These are phyloP conservation scores for Amauroascus niger DNA, from an alignment of 2,329 filamentous ascomycete genomes.

Conservation along the genomic window DNA sequence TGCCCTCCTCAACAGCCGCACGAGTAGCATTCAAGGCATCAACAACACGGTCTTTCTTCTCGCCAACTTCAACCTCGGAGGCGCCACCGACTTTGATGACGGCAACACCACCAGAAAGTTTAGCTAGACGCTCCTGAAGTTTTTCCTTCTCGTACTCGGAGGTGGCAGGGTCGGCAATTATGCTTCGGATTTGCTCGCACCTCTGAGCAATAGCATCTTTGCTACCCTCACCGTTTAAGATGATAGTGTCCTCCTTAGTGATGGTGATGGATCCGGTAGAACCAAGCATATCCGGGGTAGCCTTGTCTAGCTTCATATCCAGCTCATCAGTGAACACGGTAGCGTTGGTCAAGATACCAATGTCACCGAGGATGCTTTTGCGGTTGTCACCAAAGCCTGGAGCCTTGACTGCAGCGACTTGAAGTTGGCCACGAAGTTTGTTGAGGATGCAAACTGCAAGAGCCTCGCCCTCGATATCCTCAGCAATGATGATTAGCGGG, in stretches of 20 bases:
- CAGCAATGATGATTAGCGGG: conserved; percentile 94
- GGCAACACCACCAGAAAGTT: conserved; percentile 96
- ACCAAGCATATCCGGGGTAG: conserved; percentile 88
- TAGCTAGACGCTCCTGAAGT: conserved; percentile 97
- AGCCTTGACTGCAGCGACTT: conserved; percentile 97
- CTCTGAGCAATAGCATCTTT: conserved; percentile 90
- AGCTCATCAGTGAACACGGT: conserved; percentile 98
- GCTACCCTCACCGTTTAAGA: conserved; percentile 91
- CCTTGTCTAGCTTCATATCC: conserved; percentile 98
- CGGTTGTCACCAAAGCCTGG: conserved; percentile 99
- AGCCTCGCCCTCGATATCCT: conserved; percentile 98
- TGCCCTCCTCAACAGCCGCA: conserved; percentile 96
- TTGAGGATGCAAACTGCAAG: conserved; percentile 98
- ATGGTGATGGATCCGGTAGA: conserved; percentile 98
- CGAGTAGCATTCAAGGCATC: conserved; percentile 97
- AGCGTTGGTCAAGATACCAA: conserved; percentile 90
- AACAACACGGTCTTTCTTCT: conserved; percentile 99
- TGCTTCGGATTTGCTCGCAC: conserved; percentile 97
- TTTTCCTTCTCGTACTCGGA: conserved; percentile 99
- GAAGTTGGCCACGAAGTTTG: conserved; percentile 98
- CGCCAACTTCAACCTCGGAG: conserved; percentile 95
- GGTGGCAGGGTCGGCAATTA: conserved; percentile 86
- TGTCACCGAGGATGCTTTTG: conserved; percentile 97
- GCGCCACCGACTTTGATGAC: conserved; percentile 98
- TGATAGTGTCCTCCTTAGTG: conserved; percentile 99